phyloP scores from a whole-genome alignment of 2,329 filamentous ascomycete species.

The Berkeleyomyces rouxiae region DNA sequence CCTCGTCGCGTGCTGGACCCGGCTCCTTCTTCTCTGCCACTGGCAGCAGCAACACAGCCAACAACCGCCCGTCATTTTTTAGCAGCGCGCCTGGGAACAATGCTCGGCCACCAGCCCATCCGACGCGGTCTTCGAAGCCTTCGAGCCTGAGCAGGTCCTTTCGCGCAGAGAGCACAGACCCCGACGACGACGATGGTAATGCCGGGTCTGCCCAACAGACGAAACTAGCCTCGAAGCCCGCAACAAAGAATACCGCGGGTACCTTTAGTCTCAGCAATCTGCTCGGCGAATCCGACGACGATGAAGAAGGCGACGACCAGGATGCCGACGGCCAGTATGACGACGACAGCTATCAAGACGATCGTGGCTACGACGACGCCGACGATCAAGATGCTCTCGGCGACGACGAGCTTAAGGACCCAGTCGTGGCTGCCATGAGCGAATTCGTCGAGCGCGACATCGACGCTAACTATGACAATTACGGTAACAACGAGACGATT shows the following conservation, averaged over 20 bases:
- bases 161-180: conserved; percentile 16
- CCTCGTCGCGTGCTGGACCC: conserved; percentile 9
- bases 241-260: conserved; percentile 15
- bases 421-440: conserved; percentile 15
- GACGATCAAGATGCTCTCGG: conserved; percentile 21
- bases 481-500: not conserved
- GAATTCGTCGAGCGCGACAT: conserved; percentile 14
- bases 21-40: conserved; percentile 4
- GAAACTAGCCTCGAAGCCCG: not conserved
- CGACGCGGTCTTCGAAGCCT: conserved; percentile 23
- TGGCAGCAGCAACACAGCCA: not conserved
- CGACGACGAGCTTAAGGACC: conserved; percentile 25
- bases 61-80: not conserved
- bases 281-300: conserved; percentile 6
- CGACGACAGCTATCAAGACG: conserved; percentile 24
- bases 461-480: conserved; percentile 8
- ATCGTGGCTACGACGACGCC: conserved; percentile 25
- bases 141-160: conserved; percentile 34
- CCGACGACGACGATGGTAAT: conserved; percentile 1
- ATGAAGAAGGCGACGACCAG: conserved; percentile 18
- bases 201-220: not conserved
- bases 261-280: conserved; percentile 16
- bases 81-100: not conserved
- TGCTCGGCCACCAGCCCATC: not conserved
- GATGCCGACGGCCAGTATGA: conserved; percentile 20